These are phyloP conservation scores for Penicillium palitans DNA, from an alignment of 2,329 filamentous ascomycete species.

Conservation along the genomic window DNA sequence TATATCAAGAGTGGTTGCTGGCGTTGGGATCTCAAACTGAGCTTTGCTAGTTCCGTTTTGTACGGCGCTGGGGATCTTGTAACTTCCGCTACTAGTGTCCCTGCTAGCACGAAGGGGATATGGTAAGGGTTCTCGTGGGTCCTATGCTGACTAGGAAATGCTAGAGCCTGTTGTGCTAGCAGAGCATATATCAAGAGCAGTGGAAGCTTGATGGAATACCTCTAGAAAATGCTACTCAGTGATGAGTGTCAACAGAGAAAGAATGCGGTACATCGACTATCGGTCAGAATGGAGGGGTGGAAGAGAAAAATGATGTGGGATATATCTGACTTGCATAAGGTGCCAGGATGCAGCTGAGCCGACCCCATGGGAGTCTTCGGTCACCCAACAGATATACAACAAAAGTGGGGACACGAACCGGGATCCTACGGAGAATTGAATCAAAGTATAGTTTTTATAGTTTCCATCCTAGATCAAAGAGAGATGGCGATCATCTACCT, in stretches of 20 bases:
- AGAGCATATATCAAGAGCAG: not conserved
- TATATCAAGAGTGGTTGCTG: not conserved
- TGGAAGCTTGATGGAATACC: not conserved
- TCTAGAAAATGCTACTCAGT: not conserved
- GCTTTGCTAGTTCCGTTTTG: constrained; percentile 13
- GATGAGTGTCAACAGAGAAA: not conserved
- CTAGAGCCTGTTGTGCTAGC: not conserved
- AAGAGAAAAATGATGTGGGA: not conserved
- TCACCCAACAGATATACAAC: not conserved
- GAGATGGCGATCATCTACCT: constrained; percentile 7
- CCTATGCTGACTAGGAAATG: not conserved
- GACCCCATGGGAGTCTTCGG: not conserved
- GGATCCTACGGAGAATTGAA: not conserved
- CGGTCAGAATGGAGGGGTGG: not conserved
- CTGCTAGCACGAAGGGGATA: not conserved
- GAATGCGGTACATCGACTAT: not conserved
- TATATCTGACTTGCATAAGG: not conserved
- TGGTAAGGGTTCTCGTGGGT: not conserved
- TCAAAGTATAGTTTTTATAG: not conserved
- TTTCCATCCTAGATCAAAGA: constrained; percentile 1
- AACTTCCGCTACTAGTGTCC: not conserved
- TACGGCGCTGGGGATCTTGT: constrained; percentile 11
- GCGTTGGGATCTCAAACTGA: constrained; percentile 15
- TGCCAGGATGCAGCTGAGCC: not conserved
- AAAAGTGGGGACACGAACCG: not conserved